Evolutionary conservation across 2,329 filamentous ascomycete genomes (phyloP).

Genomic region (Chaetomiaceae sp.): DNA sequence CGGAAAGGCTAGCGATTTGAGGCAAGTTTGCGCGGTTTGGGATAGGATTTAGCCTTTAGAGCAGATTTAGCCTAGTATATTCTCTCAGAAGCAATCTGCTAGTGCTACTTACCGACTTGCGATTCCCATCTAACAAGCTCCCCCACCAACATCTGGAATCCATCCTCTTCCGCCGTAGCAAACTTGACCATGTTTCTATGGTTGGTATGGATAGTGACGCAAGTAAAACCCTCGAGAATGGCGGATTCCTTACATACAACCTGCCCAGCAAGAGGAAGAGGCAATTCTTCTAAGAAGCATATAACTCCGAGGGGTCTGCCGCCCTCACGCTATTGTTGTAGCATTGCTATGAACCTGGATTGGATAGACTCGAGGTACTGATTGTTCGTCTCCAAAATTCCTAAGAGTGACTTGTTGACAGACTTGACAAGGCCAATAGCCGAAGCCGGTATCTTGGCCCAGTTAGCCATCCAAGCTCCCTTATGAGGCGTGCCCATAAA

Average conservation of each 20-base stretch:
- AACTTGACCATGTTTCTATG: constrained; percentile 35
- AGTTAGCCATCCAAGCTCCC: constrained; percentile 33
- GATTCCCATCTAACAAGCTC: constrained; percentile 22
- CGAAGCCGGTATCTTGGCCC: constrained; percentile 30
- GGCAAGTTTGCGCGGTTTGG: constrained; percentile 27
- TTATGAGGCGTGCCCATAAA: constrained; percentile 39
- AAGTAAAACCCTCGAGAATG: constrained; percentile 29
- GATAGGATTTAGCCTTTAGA: constrained; percentile 6
- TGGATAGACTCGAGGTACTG: constrained; percentile 28
- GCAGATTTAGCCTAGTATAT: constrained; percentile 13
- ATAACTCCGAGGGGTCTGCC: constrained; percentile 26
- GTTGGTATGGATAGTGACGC: constrained; percentile 31
- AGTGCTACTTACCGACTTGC: background rate
- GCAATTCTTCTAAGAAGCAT: constrained; percentile 37
- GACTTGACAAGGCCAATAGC: constrained; percentile 32
- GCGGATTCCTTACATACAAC: constrained; percentile 33
- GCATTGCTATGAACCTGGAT: constrained; percentile 28
- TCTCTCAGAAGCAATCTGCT: background rate
- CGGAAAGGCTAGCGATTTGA: constrained; percentile 32
- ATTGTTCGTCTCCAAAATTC: constrained; percentile 28
- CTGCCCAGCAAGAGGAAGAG: constrained; percentile 23
- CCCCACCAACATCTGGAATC: constrained; percentile 29
- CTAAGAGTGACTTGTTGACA: constrained; percentile 31
- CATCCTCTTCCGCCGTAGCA: constrained; percentile 27
- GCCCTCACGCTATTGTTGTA: constrained; percentile 22